Evolutionary conservation across 352 stramenopile species (phyloP), one percentile per base, ranked within the genome.

Genomic region (Elongisporangium senticosum): DNA sequence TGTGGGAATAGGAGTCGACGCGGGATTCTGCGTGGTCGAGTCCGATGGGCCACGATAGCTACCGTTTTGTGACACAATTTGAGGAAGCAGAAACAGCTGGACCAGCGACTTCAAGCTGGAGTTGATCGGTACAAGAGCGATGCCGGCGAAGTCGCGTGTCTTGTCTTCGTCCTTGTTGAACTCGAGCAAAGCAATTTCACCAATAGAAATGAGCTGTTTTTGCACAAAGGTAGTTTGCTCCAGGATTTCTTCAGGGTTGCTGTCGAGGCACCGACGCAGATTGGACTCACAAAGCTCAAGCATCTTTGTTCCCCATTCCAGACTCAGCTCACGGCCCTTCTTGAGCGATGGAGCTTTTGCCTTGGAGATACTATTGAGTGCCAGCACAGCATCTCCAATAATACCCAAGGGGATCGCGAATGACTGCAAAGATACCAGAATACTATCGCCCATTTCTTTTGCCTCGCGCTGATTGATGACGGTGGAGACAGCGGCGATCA

Each of bases 331-430:
- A 33, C 72, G 67, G 20, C 79, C 71, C 22, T 85, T 82, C 26
- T 86, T 72, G 0, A 58, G 24, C 0, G 68, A 79, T n/a, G 77
- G 66, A 10, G 79, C 79, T 50, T 86, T 88, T 26, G 82, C 65
- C 56, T 89, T 91, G 60, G 79, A 89, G 53, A 95, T 90, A n/a
- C 74, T 87, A 51, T 90, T 72, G 0, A 95, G 58, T 0, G 83
- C 83, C 0, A 89, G 64, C 26, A 93, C 74, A 1, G 80, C 86
- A 56, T 92, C 86, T 0, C 73, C 56, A 33, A 95, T 92, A 6
- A 92, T 77, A 49, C 93, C 87, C 20, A 93, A 61, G 3, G 83
- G 84, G 47, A 93, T 87, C 3, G 80, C 72, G 56, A 95, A 95
- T 8, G 73, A 72, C 58, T 90, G 72, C 55, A 95, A 60, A 0